phyloP scores from a whole-genome alignment of 257 asterid genomes.

The Solanum chaucha region DNA sequence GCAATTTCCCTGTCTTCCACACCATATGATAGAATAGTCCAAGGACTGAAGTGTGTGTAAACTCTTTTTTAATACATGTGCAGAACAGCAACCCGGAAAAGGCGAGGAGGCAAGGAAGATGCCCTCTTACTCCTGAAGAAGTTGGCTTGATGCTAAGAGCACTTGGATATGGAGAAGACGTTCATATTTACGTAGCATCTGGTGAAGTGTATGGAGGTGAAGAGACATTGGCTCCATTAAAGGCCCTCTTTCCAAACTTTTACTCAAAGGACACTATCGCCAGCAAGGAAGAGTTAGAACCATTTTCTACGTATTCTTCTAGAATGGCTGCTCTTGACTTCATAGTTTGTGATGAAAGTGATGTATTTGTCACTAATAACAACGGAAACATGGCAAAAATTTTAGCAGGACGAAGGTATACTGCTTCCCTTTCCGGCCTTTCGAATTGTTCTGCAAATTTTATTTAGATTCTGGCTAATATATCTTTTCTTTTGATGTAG shows the following conservation, averaged over 20 bases:
- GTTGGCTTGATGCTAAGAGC: conserved; percentile 90
- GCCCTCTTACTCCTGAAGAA: conserved; percentile 98
- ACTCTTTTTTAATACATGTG: conserved; percentile 15
- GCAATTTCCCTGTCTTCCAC: background rate
- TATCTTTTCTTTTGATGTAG: conserved; percentile 28
- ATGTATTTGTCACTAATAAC: conserved; percentile 93
- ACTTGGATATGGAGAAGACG: conserved; percentile 76
- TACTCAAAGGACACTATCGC: conserved; percentile 80
- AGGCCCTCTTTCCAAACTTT: conserved; percentile 88
- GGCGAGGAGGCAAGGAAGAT: conserved; percentile 91
- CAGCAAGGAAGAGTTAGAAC: conserved; percentile 54
- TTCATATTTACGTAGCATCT: conserved; percentile 90
- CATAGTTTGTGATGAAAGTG: conserved; percentile 89
- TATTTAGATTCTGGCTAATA: background rate
- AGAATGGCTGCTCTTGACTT: conserved; percentile 96
- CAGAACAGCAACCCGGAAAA: conserved; percentile 84
- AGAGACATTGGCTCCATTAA: conserved; percentile 78
- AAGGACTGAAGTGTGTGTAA: conserved; percentile 4
- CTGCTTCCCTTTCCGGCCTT: background rate
- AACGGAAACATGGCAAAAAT: conserved; percentile 99
- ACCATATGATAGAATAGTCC: background rate
- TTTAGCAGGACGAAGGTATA: conserved; percentile 88
- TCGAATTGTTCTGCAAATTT: background rate
- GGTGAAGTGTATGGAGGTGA: conserved; percentile 98
- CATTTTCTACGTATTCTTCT: conserved; percentile 78